Percentiles rank a stretch among this genome's conserved stretches.
phyloP scores from a whole-genome alignment of 257 asterid genomes.

The Avicennia marina region DNA sequence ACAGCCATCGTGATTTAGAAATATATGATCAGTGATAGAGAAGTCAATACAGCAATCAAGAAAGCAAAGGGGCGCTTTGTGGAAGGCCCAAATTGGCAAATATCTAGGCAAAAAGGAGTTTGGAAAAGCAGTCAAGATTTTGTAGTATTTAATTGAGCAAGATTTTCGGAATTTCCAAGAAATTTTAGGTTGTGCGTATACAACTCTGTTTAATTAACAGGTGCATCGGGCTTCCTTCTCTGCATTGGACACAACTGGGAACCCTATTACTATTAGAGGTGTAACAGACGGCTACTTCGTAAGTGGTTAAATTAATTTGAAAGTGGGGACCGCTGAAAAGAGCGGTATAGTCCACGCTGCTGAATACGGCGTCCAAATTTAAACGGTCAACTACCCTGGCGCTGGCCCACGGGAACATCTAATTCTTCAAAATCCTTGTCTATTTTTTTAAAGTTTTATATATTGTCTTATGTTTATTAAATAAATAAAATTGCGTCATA shows the following conservation, averaged over 20 bases:
- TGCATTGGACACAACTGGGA: slow-evolving; percentile 4
- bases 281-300: neutral
- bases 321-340: slow-evolving; percentile 35
- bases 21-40: neutral
- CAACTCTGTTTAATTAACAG: neutral
- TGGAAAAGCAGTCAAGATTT: slow-evolving; percentile 40
- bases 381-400: slow-evolving; percentile 38
- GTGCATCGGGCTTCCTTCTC: slow-evolving; percentile 13
- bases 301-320: slow-evolving; percentile 23
- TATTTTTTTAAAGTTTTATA: too few relatives aligned
- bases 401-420: too few relatives aligned
- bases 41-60: neutral
- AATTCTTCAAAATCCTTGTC: too few relatives aligned
- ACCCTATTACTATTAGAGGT: slow-evolving; percentile 17
- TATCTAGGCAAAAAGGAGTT: slow-evolving; percentile 8
- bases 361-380: slow-evolving; percentile 15
- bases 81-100: neutral
- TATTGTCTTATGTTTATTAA: too few relatives aligned
- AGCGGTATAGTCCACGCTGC: slow-evolving; percentile 12
- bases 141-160: slow-evolving; percentile 14
- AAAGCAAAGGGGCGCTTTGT: neutral
- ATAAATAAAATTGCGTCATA: too few relatives aligned
- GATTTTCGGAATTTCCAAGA: slow-evolving; percentile 29
- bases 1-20: slow-evolving; percentile 40
- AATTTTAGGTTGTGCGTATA: slow-evolving; percentile 1